Conservation (phyloP, 164 flowering plant species). For the Cinnamomum chago region DNA sequence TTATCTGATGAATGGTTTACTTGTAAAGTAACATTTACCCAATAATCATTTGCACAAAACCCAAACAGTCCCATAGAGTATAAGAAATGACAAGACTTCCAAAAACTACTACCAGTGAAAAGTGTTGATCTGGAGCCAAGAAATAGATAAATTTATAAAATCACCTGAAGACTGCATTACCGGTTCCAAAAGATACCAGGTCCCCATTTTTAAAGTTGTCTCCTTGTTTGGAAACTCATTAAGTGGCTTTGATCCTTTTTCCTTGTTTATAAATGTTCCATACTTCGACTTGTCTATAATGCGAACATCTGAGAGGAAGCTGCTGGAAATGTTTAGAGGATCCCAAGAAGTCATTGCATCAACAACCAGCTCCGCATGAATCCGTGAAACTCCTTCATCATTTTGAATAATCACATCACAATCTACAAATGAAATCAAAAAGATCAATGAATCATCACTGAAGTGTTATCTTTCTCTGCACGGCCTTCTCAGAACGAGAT, state of each 20-base stretch:
- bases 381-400: constrained; percentile 81
- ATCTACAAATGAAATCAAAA: constrained; percentile 37
- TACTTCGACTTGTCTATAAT: constrained; percentile 77
- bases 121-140: neutral
- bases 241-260: constrained; percentile 37
- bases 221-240: constrained; percentile 60
- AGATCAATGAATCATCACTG: neutral
- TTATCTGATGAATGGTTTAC: neutral
- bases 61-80: neutral
- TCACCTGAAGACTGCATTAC: constrained; percentile 80
- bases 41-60: neutral
- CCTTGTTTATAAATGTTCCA: constrained; percentile 65
- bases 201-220: constrained; percentile 57
- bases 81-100: neutral
- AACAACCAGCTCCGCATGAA: constrained; percentile 77
- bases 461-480: neutral
- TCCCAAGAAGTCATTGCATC: constrained; percentile 46
- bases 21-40: neutral
- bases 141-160: constrained; percentile 4
- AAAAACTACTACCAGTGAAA: neutral
- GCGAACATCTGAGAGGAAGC: constrained; percentile 31
- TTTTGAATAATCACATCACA: constrained; percentile 73
- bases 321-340: constrained; percentile 26
- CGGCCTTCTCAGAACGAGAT: neutral
- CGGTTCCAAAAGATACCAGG: constrained; percentile 75